Base-by-base conservation (phyloP, 306 rosid genomes). In the Carpinus fangiana region DNA sequence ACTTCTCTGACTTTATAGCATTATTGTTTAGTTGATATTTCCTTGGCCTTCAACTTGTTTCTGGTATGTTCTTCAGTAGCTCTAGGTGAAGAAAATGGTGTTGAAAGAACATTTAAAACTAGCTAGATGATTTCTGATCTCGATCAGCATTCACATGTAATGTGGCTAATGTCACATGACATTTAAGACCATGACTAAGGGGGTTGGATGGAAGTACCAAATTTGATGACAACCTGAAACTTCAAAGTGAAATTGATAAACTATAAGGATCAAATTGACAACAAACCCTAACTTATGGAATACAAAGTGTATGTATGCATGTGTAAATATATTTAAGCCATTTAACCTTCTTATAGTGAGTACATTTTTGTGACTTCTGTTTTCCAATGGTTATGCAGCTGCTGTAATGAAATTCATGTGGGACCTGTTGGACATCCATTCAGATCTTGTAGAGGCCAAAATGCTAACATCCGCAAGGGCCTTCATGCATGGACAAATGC, bases 341-440 rank as follows among this genome's bases (percentile, higher is more conserved):
- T 75, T 59, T 51, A 50, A 48, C 70, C 38, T 78, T 54, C 26
- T n/a, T 26, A 38, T 26, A 38, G 71, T 36, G 46, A 20, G 54
- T 23, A 65, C 36, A n/a, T 71, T 77, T 87, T 34, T 72, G 66
- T 41, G 76, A 71, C 64, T 34, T 59, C 43, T 7, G 26, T 38
- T 51, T 72, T 74, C 14, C 73, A 41, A 73, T 80, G 23, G 73
- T 41, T 23, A 50, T 88, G 90, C 90, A 95, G 99, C 77, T 90
- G 86, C 87, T 93, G 98, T 81, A 93, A 83, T 74, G 99, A 95
- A 90, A 89, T 95, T 81, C 97, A 95, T 41, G 96, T 95, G 64
- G 99, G 97, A 60, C 90, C 93, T 65, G 85, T 86, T 75, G 99
- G 99, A 76, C 99, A 92, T 90, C 99, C 99, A 57, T 93, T 95